Evolutionary conservation across 2,329 filamentous ascomycete genomes (phyloP), one percentile per base, ranked within the genome.

Genomic region (Colletotrichum euphorbiae): DNA sequence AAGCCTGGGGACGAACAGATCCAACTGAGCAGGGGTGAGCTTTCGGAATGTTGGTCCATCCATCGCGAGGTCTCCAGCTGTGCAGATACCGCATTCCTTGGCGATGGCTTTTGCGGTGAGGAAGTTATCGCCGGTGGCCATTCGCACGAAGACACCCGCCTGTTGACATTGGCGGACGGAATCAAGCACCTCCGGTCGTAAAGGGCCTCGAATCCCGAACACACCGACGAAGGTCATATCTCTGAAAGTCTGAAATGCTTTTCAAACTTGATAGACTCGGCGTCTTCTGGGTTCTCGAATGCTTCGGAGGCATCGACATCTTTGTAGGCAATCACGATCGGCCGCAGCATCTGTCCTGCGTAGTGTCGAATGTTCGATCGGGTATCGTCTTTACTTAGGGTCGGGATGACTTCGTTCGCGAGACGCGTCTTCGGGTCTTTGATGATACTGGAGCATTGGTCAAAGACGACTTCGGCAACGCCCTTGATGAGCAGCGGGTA

Each of bases 21-120:
- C 84, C 82, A 91, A 88, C 70, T 90, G 84, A 5, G 81, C 79
- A 42, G 89, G 83, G 9, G 82, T 84, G 15, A 91, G 83, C 66
- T 87, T 85, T 46, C 90, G 85, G 78, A 92, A 92, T 43, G 82
- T 85, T 9, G 89, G 90, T 0, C 90, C 90, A 78, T 92, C 89
- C 89, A 92, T 90, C 55, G 89, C 86, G 67, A 90, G 78, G 5
- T 86, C 89, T 48, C 86, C 85, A 13, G 78, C 71, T 17, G 84
- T 85, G 77, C 85, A 85, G 66, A 93, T 92, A 56, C 91, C 91
- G 71, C 91, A 94, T 67, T 93, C 90, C 8, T 82, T 84, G 2
- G 91, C 91, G 72, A 94, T 94, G 3, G 91, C 91, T 57, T 87
- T 87, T 8, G 90, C 91, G 21, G 91, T 94, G 19, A 89, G 82